Conservation (phyloP, 139 green algal species). For the Zygnema cylindricum region DNA sequence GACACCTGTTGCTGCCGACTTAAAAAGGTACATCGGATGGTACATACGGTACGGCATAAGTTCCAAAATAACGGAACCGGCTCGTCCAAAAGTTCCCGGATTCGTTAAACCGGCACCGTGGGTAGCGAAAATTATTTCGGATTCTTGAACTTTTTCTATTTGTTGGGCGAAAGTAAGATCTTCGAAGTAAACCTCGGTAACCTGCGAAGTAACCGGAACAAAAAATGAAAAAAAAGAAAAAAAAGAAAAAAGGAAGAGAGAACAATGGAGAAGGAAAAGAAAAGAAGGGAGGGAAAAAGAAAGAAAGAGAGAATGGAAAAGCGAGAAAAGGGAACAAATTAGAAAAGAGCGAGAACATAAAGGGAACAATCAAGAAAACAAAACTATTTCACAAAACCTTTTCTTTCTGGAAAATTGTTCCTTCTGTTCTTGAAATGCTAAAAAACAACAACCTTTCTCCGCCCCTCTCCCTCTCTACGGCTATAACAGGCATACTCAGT, state of each 20-base stretch:
- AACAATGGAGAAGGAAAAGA: not conserved
- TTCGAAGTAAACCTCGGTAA: not conserved
- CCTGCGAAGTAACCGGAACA: not conserved
- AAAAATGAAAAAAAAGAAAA: not conserved
- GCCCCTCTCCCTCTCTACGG: too few relatives aligned
- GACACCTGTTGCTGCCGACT: slow-evolving; percentile 12
- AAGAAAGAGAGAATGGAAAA: not conserved
- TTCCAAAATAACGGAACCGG: slow-evolving; percentile 17
- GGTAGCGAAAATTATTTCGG: slow-evolving; percentile 40
- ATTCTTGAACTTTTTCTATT: not conserved
- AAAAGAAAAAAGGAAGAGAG: not conserved
- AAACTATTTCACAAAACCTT: too few relatives aligned
- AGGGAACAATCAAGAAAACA: too few relatives aligned
- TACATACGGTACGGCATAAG: slow-evolving; percentile 39
- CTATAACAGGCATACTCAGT: too few relatives aligned
- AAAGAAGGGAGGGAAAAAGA: not conserved
- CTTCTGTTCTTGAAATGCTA: too few relatives aligned
- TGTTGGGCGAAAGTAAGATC: slow-evolving; percentile 28
- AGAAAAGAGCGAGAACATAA: not conserved
- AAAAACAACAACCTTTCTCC: too few relatives aligned
- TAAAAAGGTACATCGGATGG: slow-evolving; percentile 34
- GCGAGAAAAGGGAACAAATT: not conserved
- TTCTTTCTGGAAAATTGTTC: too few relatives aligned
- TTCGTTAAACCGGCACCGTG: slow-evolving; percentile 38
- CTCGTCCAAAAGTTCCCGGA: slow-evolving; percentile 12